A percentile compares a stretch with the other conserved stretches of the same genome.
These are phyloP conservation scores for Brassica balearica DNA, from an alignment of 441 rosid genomes.

Conservation along the genomic window DNA sequence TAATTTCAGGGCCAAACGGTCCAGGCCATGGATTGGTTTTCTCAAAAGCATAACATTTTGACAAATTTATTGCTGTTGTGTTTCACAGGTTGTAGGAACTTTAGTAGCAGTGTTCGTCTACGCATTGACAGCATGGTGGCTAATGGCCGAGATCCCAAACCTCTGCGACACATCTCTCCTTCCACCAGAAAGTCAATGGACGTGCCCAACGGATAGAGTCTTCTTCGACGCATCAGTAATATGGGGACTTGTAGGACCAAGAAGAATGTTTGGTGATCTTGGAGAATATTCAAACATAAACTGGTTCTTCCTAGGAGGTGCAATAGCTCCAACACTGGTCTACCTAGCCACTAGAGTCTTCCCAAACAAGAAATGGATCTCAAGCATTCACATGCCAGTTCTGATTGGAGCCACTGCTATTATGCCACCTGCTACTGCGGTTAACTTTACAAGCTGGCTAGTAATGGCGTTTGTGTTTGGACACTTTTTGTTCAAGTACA, in stretches of 20 bases:
- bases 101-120: constrained; percentile 58
- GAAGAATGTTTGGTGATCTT: constrained; percentile 69
- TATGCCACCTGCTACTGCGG: constrained; percentile 80
- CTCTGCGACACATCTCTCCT: constrained; percentile 62
- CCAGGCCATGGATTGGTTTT: no score
- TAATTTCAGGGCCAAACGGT: no score
- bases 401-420: constrained; percentile 68
- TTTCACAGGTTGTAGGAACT: constrained; percentile 52
- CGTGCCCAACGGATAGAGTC: constrained; percentile 67
- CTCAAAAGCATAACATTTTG: neutral
- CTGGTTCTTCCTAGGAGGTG: constrained; percentile 78
- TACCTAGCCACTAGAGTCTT: constrained; percentile 67
- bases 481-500: constrained; percentile 57
- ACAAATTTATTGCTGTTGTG: neutral
- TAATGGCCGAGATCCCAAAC: constrained; percentile 64
- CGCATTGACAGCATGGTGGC: constrained; percentile 73
- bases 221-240: constrained; percentile 77
- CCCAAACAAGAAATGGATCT: constrained; percentile 66
- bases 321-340: constrained; percentile 63
- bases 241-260: constrained; percentile 85
- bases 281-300: constrained; percentile 69
- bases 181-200: constrained; percentile 70
- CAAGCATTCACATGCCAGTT: constrained; percentile 61
- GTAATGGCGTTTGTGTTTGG: constrained; percentile 65
- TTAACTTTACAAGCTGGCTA: constrained; percentile 78